These are phyloP conservation scores for Backusella morwellensis DNA, from an alignment of 192 early-diverging fungal species.

Conservation along the genomic window DNA sequence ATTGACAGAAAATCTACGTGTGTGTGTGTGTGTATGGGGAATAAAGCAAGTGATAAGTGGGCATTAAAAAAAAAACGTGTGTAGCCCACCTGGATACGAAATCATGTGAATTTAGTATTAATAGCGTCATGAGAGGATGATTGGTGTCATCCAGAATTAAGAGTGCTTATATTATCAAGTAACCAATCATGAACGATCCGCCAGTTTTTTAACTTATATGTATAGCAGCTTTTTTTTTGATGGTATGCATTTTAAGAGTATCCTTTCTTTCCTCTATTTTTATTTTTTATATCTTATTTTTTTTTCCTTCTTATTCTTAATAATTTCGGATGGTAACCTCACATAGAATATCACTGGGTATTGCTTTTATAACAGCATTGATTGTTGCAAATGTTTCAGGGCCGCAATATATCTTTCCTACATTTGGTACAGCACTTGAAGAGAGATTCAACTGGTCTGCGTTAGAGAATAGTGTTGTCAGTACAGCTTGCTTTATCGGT, in stretches of 20 bases:
- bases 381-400: conserved; percentile 33
- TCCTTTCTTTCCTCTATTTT: neutral
- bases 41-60: neutral
- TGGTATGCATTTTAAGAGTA: neutral
- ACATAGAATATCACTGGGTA: neutral
- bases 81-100: neutral
- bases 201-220: neutral
- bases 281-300: neutral
- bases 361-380: conserved; percentile 19
- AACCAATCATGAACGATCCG: neutral
- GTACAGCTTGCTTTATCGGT: conserved; percentile 27
- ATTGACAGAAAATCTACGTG: neutral
- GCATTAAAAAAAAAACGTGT: neutral
- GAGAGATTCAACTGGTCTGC: conserved; percentile 25
- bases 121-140: neutral
- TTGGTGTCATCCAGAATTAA: conserved; percentile 1
- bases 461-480: conserved; percentile 29
- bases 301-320: neutral
- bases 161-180: neutral
- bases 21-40: neutral
- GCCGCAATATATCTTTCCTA: conserved; percentile 30
- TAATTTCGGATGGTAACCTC: neutral
- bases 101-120: conserved; percentile 1
- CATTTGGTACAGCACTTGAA: conserved; percentile 21
- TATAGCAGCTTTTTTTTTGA: neutral